phyloP scores from a whole-genome alignment of 805 yeast species.

The Danielia oregonensis region DNA sequence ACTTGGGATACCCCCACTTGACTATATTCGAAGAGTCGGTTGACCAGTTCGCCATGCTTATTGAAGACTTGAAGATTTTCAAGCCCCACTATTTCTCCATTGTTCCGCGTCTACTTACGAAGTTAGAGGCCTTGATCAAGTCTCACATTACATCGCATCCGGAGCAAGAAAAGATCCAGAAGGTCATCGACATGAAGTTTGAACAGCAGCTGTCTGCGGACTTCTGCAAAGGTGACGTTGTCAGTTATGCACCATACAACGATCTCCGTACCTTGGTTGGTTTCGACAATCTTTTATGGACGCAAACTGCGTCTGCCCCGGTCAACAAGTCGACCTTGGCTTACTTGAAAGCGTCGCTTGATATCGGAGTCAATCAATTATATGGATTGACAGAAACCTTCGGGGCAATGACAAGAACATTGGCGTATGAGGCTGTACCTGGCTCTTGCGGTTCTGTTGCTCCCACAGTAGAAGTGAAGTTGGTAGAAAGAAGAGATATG shows the following conservation, averaged over 20 bases:
- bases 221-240: background rate
- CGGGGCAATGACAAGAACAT: conserved; percentile 19
- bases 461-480: conserved; percentile 17
- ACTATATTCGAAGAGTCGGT: conserved; percentile 6
- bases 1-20: conserved; percentile 47
- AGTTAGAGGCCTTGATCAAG: conserved; percentile 44
- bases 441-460: conserved; percentile 25
- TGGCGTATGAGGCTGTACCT: conserved; percentile 19
- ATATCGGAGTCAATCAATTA: conserved; percentile 14
- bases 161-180: background rate
- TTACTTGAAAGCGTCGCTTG: conserved; percentile 21
- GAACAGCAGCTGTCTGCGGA: background rate
- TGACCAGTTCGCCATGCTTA: conserved; percentile 20
- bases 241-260: background rate
- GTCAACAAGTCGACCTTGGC: conserved; percentile 14
- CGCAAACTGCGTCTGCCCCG: conserved; percentile 32
- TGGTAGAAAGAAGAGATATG: conserved; percentile 16
- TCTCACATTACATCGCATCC: conserved; percentile 26
- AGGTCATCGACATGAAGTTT: background rate
- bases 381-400: conserved; percentile 19
- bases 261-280: conserved; percentile 13
- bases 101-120: conserved; percentile 39
- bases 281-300: conserved; percentile 16
- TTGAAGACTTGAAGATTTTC: conserved; percentile 27
- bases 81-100: conserved; percentile 28